Base-by-base conservation (phyloP, 148 eudicot genomes). In the Diospyros lotus region DNA sequence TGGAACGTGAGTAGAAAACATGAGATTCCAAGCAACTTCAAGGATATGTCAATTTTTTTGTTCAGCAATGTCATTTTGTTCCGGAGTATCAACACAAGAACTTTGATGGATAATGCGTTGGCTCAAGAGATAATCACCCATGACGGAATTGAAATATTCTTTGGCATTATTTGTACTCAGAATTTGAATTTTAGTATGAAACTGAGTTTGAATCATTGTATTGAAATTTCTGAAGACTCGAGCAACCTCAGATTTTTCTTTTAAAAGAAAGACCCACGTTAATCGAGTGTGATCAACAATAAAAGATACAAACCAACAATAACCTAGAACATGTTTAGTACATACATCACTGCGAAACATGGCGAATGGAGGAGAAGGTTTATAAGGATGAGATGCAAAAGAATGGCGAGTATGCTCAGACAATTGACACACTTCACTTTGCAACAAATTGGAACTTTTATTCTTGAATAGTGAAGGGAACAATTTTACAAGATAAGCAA, bases 341-440 rank as follows among this genome's bases (percentile, higher is more conserved):
- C 68, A 65, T 11, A 65, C 39, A 65, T 65, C 68, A 65, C 48
- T 65, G 14, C 42, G 46, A 65, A 65, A 5, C 45, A 65, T 41
- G 2, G 68, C 46, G 42, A 65, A 65, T 2, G 68, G 68, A 44
- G 5, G 13, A 65, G 68, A 65, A 40, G 68, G 18, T 42, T 65
- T 65, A 28, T 65, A 65, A 3, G 9, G 7, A 2, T 40, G n/a
- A 2, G 2, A 40, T 3, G 68, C n/a, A 65, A 5, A 65, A 9
- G 1, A 12, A 14, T 5, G 2, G 2, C 68, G 3, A 3, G 46
- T 13, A 40, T 65, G 46, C 42, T 65, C 42, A 1, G 68, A 40
- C 4, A 65, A 11, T 41, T 65, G 68, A 42, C 68, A 65, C 46
- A 44, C 48, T 65, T 65, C 46, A 65, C 68, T 40, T 4, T 65